Evolutionary conservation across 2,329 filamentous ascomycete species (phyloP), one percentile per base, ranked within the genome.

Genomic region (Nemania diffusa): DNA sequence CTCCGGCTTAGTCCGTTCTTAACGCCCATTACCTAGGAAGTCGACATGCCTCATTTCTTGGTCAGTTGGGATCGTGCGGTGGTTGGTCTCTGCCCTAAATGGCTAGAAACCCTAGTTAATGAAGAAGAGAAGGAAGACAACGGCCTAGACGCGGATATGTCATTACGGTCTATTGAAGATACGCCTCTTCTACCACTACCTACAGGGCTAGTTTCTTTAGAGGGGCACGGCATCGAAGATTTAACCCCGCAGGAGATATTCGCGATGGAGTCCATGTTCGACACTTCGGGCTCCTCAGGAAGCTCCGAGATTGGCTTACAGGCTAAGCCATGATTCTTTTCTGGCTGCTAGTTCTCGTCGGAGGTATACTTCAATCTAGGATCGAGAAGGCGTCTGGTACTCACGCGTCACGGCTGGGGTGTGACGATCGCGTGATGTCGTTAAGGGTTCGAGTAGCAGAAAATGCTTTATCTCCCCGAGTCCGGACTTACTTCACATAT

Each of bases 1-100:
- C 82, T 99, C 73, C 88, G 97, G 80, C 86, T 90, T 63, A 94
- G 92, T 81, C 87, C 90, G 40, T 98, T 98, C 82, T 83, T 97
- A 78, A 88, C 89, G 64, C 90, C 92, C 66, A 91, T 91, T 77
- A 88, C 88, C 69, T 90, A 75, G 73, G 68, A 74, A 60, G 73
- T 73, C 44, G 66, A 72, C 27, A 69, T 71, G 70, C 70, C 71
- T 73, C 65, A 71, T 64, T 73, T 71, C 57, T 50, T 40, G 56
- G 56, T 26, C n/a, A 64, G 68, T 71, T 73, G 71, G 71, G 57
- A 68, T 63, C 62, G 66, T 52, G 64, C 62, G 57, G 37, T 73
- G 15, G 42, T 27, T 27, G 26, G n/a, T 15, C 40, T 70, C 5
- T 70, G 61, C 53, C 62, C 62, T 24, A 32, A 42, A 53, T 64